Evolutionary conservation across 2,329 filamentous ascomycete species (phyloP), one percentile per base, ranked within the genome.

Genomic region (Cordyceps pruinosa): DNA sequence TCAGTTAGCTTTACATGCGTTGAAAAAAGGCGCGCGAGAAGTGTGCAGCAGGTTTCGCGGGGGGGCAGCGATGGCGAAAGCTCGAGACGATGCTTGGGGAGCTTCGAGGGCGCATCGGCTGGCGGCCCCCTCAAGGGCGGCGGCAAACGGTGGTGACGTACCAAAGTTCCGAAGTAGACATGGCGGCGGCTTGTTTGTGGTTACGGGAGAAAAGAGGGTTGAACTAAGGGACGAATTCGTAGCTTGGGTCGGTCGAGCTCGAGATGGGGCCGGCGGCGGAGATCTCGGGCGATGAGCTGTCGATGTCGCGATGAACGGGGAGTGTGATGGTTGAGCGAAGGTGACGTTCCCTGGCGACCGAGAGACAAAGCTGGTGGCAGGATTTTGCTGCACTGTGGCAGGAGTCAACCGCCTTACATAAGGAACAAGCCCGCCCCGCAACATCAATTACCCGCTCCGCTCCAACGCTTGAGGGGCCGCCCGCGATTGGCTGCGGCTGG

Each of bases 141-240:
- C 46, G 53, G 39, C 58, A 66, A 65, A 65, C 62, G 65, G 60
- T n/a, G n/a, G n/a, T 65, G 68, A 84, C 87, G 78, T 82, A 94
- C 89, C 89, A 94, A 73, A 87, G 82, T 80, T 92, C 88, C 69
- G n/a, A 19, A 41, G 87, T 79, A 73, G 85, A 76, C 89, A 94
- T 93, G 70, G 77, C 87, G 79, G 62, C 69, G 70, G 70, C 70
- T 62, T 65, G n/a, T n/a, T 70, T 60, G 55, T 64, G 60, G 62
- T 65, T 58, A 61, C 37, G 51, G 57, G 59, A 55, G 37, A 58
- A 61, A 61, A 49, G 56, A 60, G 59, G 53, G 58, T 55, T 50
- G 61, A 58, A 41, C 19, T 9, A 41, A 2, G n/a, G n/a, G 42
- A 7, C 47, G 56, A 56, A 56, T 56, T 56, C 46, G 56, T 34